Conservation (phyloP, 2,329 filamentous ascomycete species). For the Xylaria sp. region DNA sequence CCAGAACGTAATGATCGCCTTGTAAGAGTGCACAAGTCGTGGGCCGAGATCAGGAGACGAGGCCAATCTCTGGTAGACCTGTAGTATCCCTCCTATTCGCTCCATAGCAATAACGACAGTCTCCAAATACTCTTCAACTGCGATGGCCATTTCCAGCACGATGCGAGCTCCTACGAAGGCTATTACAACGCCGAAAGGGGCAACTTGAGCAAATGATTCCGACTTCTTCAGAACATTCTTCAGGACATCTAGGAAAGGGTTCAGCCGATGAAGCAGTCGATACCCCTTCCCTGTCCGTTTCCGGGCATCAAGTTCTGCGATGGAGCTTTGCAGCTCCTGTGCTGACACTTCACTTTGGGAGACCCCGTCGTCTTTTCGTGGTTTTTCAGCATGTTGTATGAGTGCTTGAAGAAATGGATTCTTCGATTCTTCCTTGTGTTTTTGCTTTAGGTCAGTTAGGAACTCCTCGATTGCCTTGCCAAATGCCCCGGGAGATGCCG, state of each 20-base stretch:
- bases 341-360: constrained; percentile 27
- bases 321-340: constrained; percentile 23
- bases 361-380: not conserved
- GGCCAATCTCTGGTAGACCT: constrained; percentile 25
- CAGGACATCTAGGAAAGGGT: constrained; percentile 26
- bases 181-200: constrained; percentile 27
- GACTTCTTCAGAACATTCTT: constrained; percentile 27
- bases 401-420: constrained; percentile 29
- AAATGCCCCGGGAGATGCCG: constrained; percentile 6
- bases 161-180: constrained; percentile 31
- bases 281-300: constrained; percentile 25
- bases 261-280: constrained; percentile 23
- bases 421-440: constrained; percentile 22
- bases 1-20: constrained; percentile 33
- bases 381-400: not conserved
- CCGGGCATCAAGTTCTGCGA: constrained; percentile 22
- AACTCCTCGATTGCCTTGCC: constrained; percentile 27
- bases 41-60: constrained; percentile 17
- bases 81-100: constrained; percentile 25
- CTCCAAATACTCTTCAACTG: constrained; percentile 30
- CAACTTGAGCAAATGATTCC: constrained; percentile 22
- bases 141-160: constrained; percentile 29
- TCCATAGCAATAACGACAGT: constrained; percentile 28
- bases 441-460: constrained; percentile 24
- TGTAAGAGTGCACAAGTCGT: constrained; percentile 31